Conservation (phyloP, 1,284 basidiomycete genomes). For the Ceratobasidium papillatum region DNA sequence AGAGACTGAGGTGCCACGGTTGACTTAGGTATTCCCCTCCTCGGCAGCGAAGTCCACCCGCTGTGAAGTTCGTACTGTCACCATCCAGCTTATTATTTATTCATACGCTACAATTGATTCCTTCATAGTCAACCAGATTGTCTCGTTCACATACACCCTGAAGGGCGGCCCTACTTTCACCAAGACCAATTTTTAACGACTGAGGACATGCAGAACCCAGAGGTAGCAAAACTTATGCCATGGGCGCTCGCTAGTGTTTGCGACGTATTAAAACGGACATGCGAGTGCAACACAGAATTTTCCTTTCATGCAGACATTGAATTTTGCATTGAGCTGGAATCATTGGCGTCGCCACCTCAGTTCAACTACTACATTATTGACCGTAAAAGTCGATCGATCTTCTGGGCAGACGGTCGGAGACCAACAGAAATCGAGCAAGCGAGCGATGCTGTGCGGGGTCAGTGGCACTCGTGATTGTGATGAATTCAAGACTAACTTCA, state of each 20-base stretch:
- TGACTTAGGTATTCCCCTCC: constrained; percentile 2
- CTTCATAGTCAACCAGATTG: neutral
- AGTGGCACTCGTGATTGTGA: neutral
- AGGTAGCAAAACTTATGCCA: neutral
- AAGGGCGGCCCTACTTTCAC: constrained; percentile 31
- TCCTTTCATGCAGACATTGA: constrained; percentile 8
- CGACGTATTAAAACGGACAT: neutral
- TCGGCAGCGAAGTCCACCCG: neutral
- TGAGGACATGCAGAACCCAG: constrained; percentile 23
- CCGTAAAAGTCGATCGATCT: constrained; percentile 10
- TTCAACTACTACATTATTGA: constrained; percentile 43
- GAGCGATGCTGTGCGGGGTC: neutral
- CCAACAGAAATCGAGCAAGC: constrained; percentile 2
- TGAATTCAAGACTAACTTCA: neutral
- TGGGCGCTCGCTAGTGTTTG: neutral
- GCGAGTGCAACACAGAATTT: neutral
- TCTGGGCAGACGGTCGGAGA: constrained; percentile 32
- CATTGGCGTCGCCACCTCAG: neutral
- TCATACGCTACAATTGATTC: neutral
- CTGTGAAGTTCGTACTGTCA: neutral
- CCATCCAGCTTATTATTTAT: neutral
- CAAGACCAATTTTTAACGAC: constrained; percentile 14
- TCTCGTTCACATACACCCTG: constrained; percentile 3
- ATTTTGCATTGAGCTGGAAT: constrained; percentile 24
- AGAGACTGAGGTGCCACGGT: neutral